Conservation (phyloP, 2,329 filamentous ascomycete genomes). For the Fusarium citri region DNA sequence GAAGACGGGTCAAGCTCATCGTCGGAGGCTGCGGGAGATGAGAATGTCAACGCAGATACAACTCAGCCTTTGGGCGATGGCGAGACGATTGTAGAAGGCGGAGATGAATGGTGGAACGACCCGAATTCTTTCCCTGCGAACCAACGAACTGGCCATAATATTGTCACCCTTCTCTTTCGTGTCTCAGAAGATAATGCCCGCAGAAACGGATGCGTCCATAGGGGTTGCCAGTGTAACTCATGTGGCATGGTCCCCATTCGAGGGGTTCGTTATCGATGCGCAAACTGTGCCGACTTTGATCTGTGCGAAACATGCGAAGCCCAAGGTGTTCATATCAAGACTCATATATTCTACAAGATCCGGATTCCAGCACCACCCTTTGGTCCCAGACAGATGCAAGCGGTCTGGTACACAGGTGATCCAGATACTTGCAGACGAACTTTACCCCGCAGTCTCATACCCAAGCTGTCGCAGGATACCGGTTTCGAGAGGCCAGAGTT, state of each 20-base stretch:
- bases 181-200: constrained; percentile 94
- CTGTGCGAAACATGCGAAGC: constrained; percentile 94
- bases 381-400: constrained; percentile 81
- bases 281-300: constrained; percentile 96
- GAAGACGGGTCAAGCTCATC: constrained; percentile 57
- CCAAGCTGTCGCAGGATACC: constrained; percentile 76
- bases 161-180: constrained; percentile 86
- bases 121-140: constrained; percentile 53
- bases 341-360: constrained; percentile 97
- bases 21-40: constrained; percentile 57
- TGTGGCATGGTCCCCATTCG: constrained; percentile 91
- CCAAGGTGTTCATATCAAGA: constrained; percentile 81
- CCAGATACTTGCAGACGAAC: constrained; percentile 76
- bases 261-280: constrained; percentile 91
- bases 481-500: constrained; percentile 87
- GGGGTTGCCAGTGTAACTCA: constrained; percentile 90
- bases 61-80: constrained; percentile 50
- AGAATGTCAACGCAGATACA: constrained; percentile 54
- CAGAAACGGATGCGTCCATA: constrained; percentile 89
- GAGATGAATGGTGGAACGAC: constrained; percentile 67
- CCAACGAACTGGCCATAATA: constrained; percentile 76
- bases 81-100: constrained; percentile 56
- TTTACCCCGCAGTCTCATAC: constrained; percentile 75
- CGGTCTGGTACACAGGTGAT: constrained; percentile 89
- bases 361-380: constrained; percentile 88